Conservation (phyloP, 805 yeast genomes). For the Yarrowia bubula region DNA sequence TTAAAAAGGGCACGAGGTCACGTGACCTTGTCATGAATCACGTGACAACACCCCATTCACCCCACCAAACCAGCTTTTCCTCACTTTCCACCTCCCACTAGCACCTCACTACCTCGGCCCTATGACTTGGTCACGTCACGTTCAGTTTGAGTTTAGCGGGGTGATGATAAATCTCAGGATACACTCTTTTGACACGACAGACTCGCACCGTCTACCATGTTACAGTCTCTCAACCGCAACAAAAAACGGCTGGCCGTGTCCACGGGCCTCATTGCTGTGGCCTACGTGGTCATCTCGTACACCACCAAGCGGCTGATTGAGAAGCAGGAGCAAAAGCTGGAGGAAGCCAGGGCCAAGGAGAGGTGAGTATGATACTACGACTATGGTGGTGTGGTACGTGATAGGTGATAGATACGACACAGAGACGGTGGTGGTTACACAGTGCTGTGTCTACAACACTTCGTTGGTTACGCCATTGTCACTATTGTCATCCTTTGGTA, state of each 20-base stretch:
- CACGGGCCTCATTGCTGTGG: conserved; percentile 47
- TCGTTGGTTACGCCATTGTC: too few species aligned
- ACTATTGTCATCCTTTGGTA: too few species aligned
- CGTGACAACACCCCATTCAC: too few species aligned
- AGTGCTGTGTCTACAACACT: neutral
- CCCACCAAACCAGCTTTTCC: too few species aligned
- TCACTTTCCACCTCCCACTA: neutral
- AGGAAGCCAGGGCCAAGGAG: conserved; percentile 60
- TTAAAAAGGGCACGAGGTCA: too few species aligned
- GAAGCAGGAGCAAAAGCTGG: conserved; percentile 51
- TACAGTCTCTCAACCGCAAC: conserved; percentile 46
- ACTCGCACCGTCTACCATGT: conserved; percentile 30
- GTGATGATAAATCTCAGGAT: conserved; percentile 9
- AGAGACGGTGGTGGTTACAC: neutral
- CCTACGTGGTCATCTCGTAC: conserved; percentile 47
- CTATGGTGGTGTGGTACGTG: too few species aligned
- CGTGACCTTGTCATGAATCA: too few species aligned
- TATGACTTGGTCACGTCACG: conserved; percentile 26
- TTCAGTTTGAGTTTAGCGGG: conserved; percentile 26
- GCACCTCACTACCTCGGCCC: conserved; percentile 5
- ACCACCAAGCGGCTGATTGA: conserved; percentile 48
- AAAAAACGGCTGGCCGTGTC: conserved; percentile 46
- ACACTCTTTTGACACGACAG: neutral
- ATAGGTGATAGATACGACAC: neutral
- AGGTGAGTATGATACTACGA: neutral